Base-by-base conservation (phyloP, 768 basidiomycete species). In the Dentipellis sp. region DNA sequence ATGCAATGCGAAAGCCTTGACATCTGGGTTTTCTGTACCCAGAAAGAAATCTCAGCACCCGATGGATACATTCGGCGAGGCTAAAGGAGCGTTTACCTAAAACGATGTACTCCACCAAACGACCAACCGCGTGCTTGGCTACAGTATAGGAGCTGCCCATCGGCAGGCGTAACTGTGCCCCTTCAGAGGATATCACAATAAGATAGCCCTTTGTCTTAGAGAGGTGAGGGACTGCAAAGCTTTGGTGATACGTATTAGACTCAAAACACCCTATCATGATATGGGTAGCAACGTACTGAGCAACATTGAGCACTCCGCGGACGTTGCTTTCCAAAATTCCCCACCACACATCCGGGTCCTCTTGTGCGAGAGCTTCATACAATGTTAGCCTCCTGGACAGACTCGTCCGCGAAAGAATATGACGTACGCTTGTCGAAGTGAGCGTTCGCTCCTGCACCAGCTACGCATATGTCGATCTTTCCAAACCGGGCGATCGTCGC, bases 381-480 rank as follows among this genome's bases (percentile, higher is more conserved):
- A 34, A 36, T 29, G 46, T 42, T 10, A 6, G 4, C 34, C n/a
- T n/a, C 12, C 4, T 29, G 17, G 22, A 37, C 3, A 7, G 17
- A 21, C 11, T 10, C 19, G 16, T 21, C 7, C 35, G 16, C 11
- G 37, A 29, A 16, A 54, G 7, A 12, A 29, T 11, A 10, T 29
- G 36, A 47, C 35, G n/a, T 21, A 56, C 49, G 29, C 23, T 51
- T 42, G 23, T 52, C 50, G 21, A 21, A 22, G 9, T 40, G 14
- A n/a, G 38, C 10, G 6, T n/a, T 8, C 6, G 50, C 36, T 10
- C 67, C 68, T 3, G 70, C 68, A 53, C 65, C 69, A 17, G 62
- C 63, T 11, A 71, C 29, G 19, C 66, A 56, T 29, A 69, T 59
- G 51, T 72, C 69, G 2, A 71, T 60, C 11, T 54, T 52, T 6